These are phyloP conservation scores for Russula emetica DNA, from an alignment of 768 basidiomycete species.

Conservation along the genomic window DNA sequence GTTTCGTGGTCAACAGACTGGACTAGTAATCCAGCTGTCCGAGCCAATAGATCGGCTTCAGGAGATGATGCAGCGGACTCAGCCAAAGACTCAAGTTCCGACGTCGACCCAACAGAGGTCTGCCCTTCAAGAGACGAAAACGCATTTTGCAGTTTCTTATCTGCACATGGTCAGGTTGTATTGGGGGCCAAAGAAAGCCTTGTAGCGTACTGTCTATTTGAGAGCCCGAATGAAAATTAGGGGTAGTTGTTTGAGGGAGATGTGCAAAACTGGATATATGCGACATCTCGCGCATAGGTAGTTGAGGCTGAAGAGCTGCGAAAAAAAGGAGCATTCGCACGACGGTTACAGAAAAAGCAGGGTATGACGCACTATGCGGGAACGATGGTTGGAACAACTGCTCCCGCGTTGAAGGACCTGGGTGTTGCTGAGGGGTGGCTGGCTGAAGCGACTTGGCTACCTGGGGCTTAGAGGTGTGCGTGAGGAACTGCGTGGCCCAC, in stretches of 20 bases:
- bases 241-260: slow-evolving; percentile 20
- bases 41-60: slow-evolving; percentile 69
- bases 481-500: slow-evolving; percentile 66
- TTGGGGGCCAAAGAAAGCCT: background rate
- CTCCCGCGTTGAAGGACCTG: background rate
- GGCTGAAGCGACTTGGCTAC: background rate
- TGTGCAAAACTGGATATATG: slow-evolving; percentile 37
- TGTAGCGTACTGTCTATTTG: slow-evolving; percentile 44
- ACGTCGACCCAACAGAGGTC: slow-evolving; percentile 2
- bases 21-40: slow-evolving; percentile 72
- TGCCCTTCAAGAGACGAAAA: slow-evolving; percentile 36
- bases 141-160: slow-evolving; percentile 45
- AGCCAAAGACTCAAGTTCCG: slow-evolving; percentile 1
- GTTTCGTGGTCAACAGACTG: slow-evolving; percentile 69
- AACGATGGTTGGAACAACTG: slow-evolving; percentile 7
- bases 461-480: slow-evolving; percentile 33
- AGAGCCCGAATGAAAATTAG: slow-evolving; percentile 24
- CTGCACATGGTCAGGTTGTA: slow-evolving; percentile 28
- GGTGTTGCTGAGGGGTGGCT: background rate
- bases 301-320: slow-evolving; percentile 15
- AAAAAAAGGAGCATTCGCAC: background rate
- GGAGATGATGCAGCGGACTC: slow-evolving; percentile 23
- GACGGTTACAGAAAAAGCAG: background rate
- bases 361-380: slow-evolving; percentile 14
- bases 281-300: slow-evolving; percentile 29